These are phyloP conservation scores for Coemansia furcata DNA, from an alignment of 192 early-diverging fungal genomes.

Conservation along the genomic window DNA sequence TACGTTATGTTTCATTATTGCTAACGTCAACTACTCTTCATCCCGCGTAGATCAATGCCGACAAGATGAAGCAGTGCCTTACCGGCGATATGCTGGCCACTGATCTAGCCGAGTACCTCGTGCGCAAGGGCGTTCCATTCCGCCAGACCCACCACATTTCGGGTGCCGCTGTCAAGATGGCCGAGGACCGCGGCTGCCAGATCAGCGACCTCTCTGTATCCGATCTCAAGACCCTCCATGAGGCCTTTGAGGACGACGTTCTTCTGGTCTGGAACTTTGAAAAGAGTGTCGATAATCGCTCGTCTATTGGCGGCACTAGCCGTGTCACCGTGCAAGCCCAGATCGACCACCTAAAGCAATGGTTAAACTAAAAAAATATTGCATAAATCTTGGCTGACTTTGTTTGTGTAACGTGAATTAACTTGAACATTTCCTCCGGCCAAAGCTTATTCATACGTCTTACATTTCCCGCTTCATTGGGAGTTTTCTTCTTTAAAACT, in stretches of 20 bases:
- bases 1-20: not conserved
- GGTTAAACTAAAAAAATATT: constrained; percentile 43
- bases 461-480: not conserved
- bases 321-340: constrained; percentile 74
- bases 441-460: not conserved
- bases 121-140: constrained; percentile 98
- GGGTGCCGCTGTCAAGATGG: constrained; percentile 89
- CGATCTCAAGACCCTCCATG: constrained; percentile 85
- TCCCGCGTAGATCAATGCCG: constrained; percentile 66
- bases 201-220: constrained; percentile 72
- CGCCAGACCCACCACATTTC: constrained; percentile 98
- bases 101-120: constrained; percentile 97
- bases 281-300: constrained; percentile 83
- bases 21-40: not conserved
- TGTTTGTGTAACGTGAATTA: not conserved
- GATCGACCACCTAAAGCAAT: constrained; percentile 71
- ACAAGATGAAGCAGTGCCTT: constrained; percentile 78
- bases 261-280: constrained; percentile 87
- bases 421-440: not conserved
- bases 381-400: not conserved
- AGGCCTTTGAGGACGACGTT: constrained; percentile 82
- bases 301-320: constrained; percentile 87
- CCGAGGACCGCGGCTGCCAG: constrained; percentile 76
- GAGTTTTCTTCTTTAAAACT: not conserved
- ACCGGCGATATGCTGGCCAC: constrained; percentile 96